A percentile compares a stretch with the other conserved stretches of the same genome.
Evolutionary conservation across 331 rosid genomes (phyloP).

Genomic region (Spiraea crenata): DNA sequence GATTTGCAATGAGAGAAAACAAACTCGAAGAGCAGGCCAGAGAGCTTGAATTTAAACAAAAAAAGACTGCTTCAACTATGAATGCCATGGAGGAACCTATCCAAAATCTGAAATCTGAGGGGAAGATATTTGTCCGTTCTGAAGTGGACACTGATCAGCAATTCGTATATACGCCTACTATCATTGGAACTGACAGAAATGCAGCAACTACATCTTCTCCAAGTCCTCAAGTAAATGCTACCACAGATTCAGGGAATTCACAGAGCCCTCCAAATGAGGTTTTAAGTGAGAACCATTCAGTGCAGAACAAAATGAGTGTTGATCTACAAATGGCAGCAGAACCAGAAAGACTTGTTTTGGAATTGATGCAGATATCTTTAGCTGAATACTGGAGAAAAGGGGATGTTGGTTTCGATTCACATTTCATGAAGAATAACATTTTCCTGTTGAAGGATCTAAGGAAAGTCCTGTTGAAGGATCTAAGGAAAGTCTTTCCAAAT

Average conservation of each 20-base stretch:
- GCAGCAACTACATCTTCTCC: conserved; percentile 13
- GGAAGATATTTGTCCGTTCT: no score
- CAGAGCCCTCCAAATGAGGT: conserved; percentile 20
- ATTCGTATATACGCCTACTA: no score
- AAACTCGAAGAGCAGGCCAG: no score
- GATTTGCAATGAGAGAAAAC: no score
- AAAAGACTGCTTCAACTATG: no score
- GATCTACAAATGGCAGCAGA: conserved; percentile 34
- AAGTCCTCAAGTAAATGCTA: conserved; percentile 21
- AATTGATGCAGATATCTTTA: conserved; percentile 33
- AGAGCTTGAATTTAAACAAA: no score
- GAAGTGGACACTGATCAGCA: no score
- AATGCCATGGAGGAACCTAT: no score
- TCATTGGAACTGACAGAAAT: neutral
- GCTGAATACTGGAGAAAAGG: conserved; percentile 22
- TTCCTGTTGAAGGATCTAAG: conserved; percentile 37
- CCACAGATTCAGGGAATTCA: conserved; percentile 22
- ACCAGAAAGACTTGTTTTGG: conserved; percentile 49
- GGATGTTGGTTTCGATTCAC: conserved; percentile 23
- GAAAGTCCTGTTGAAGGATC: conserved; percentile 36
- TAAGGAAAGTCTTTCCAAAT: conserved; percentile 36
- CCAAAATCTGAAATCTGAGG: no score
- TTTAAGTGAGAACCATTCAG: conserved; percentile 26
- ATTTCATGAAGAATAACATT: conserved; percentile 22
- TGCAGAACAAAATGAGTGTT: conserved; percentile 20